These are phyloP conservation scores for Coleophoma cylindrospora DNA, from an alignment of 2,329 filamentous ascomycete genomes.

Conservation along the genomic window DNA sequence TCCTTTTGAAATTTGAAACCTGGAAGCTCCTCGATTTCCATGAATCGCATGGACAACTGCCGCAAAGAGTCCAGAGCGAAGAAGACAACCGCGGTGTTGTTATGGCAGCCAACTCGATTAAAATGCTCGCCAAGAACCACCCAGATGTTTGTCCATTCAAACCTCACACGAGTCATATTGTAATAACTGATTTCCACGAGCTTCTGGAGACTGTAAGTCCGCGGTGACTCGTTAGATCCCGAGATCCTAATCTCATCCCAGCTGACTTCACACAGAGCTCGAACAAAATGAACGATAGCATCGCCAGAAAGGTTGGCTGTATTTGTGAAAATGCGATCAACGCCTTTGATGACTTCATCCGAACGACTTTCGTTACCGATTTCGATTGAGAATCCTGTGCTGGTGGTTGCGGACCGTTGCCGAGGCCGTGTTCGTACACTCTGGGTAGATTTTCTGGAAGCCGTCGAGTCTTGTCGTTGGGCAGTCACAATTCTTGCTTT, in stretches of 20 bases:
- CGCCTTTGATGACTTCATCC: slow-evolving; percentile 85
- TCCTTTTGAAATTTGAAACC: slow-evolving; percentile 99
- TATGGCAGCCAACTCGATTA: slow-evolving; percentile 94
- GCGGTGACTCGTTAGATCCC: slow-evolving; percentile 88
- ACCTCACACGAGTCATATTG: slow-evolving; percentile 98
- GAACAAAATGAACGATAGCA: slow-evolving; percentile 92
- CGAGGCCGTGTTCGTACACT: slow-evolving; percentile 41
- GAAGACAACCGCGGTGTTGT: slow-evolving; percentile 94
- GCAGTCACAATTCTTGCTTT: slow-evolving; percentile 68
- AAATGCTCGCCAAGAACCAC: slow-evolving; percentile 97
- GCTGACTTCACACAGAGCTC: slow-evolving; percentile 88
- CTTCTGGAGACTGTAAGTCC: slow-evolving; percentile 96
- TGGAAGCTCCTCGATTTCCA: slow-evolving; percentile 95
- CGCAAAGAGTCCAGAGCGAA: slow-evolving; percentile 94
- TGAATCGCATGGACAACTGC: slow-evolving; percentile 96
- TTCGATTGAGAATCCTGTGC: slow-evolving; percentile 56
- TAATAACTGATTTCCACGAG: slow-evolving; percentile 99
- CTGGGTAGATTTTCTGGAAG: slow-evolving; percentile 64
- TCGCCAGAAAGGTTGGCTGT: slow-evolving; percentile 90
- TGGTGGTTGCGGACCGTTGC: slow-evolving; percentile 43
- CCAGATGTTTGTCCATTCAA: slow-evolving; percentile 98
- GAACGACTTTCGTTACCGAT: slow-evolving; percentile 90
- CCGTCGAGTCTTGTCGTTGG: slow-evolving; percentile 42
- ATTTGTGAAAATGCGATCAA: slow-evolving; percentile 95
- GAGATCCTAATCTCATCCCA: slow-evolving; percentile 99